Percentiles rank a stretch among this genome's conserved stretches.
Evolutionary conservation across 1,284 basidiomycete genomes (phyloP).

Genomic region (Heterobasidion parviporum): DNA sequence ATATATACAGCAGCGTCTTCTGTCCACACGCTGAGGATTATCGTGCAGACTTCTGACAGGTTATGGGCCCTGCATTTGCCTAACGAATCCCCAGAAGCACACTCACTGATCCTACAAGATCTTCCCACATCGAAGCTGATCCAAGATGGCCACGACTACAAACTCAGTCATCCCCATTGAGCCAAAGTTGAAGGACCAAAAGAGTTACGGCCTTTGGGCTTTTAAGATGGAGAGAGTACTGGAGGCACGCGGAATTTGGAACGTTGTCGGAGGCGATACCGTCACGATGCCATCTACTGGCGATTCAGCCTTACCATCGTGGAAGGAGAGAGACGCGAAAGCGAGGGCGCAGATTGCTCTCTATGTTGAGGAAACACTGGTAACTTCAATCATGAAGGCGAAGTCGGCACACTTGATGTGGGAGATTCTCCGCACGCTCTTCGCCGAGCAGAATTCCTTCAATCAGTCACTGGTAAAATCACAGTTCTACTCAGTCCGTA

Average conservation of each 20-base stretch:
- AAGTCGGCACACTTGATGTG: neutral
- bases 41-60: neutral
- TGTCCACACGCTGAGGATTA: neutral
- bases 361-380: neutral
- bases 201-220: neutral
- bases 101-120: neutral
- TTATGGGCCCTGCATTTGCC: neutral
- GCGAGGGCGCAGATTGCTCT: neutral
- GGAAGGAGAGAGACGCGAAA: neutral
- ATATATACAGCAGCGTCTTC: neutral
- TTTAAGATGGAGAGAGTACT: neutral
- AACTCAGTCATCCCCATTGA: neutral
- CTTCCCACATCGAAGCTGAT: neutral
- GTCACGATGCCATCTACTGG: neutral
- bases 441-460: neutral
- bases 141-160: neutral
- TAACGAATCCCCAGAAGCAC: neutral
- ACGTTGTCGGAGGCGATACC: neutral
- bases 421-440: neutral
- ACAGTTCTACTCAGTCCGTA: neutral
- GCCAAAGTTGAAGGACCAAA: neutral
- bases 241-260: neutral
- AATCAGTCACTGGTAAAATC: neutral
- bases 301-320: neutral
- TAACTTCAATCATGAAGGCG: neutral